phyloP scores from a whole-genome alignment of 1,139 yeast species.

The Taiozyma sp. region DNA sequence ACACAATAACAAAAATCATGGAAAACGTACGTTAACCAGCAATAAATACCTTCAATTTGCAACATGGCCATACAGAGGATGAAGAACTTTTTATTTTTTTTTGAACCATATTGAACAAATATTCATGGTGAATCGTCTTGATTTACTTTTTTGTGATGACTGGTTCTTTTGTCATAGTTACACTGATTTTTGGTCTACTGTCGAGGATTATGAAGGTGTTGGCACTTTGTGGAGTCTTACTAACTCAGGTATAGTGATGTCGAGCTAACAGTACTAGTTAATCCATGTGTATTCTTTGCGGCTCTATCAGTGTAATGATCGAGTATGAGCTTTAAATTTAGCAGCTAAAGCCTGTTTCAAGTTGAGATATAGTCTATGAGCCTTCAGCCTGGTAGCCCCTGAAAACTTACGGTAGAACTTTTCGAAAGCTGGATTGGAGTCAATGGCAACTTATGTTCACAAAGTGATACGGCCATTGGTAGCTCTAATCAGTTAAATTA shows the following conservation, averaged over 20 bases:
- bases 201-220: background rate
- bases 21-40: background rate
- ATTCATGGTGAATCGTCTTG: slow-evolving; percentile 27
- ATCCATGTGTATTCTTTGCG: background rate
- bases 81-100: slow-evolving; percentile 24
- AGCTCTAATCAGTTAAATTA: no score
- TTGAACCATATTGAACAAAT: slow-evolving; percentile 27
- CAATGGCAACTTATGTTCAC: background rate
- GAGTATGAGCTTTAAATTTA: background rate
- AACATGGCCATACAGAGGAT: slow-evolving; percentile 20
- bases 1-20: background rate
- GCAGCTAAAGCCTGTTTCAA: background rate
- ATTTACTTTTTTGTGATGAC: slow-evolving; percentile 35
- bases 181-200: slow-evolving; percentile 34
- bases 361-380: background rate
- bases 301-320: background rate
- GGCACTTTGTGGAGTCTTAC: background rate
- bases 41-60: background rate
- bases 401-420: no score
- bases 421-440: background rate
- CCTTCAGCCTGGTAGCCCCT: no score
- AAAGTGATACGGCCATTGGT: background rate
- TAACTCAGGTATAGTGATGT: background rate
- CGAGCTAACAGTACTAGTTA: background rate
- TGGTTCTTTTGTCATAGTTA: slow-evolving; percentile 48